Evolutionary conservation across 768 basidiomycete genomes (phyloP).

Genomic region (Udeniomyces megalosporus): DNA sequence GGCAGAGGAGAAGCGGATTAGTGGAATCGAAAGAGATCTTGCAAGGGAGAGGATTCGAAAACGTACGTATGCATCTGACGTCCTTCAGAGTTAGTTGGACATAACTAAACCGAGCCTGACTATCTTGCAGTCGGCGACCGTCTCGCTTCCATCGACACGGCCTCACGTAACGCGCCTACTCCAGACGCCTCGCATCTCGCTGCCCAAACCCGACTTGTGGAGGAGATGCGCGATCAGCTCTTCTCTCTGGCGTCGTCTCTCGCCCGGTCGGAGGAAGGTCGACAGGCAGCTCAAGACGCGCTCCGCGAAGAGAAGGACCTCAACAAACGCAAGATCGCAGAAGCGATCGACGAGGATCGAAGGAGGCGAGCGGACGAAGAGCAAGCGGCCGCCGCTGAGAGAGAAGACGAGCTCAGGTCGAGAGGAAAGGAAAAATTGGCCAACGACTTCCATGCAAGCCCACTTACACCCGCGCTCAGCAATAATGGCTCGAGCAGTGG

Average conservation of each 20-base stretch:
- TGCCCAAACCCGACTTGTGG: slow-evolving; percentile 25
- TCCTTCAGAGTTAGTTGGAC: neutral
- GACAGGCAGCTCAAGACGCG: neutral
- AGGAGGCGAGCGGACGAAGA: neutral
- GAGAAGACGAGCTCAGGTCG: neutral
- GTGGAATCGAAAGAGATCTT: slow-evolving; percentile 65
- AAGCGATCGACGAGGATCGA: slow-evolving; percentile 13
- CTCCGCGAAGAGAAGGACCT: slow-evolving; percentile 5
- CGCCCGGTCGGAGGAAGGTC: slow-evolving; percentile 17
- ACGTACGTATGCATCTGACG: slow-evolving; percentile 19
- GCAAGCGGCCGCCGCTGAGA: neutral
- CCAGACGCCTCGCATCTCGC: slow-evolving; percentile 17
- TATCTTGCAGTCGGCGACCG: slow-evolving; percentile 22
- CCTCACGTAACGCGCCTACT: slow-evolving; percentile 6
- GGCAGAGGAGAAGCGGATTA: slow-evolving; percentile 45
- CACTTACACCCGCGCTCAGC: slow-evolving; percentile 1
- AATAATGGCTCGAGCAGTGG: neutral
- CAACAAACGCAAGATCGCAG: slow-evolving; percentile 3
- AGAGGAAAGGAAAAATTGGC: neutral
- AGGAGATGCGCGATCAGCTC: slow-evolving; percentile 31
- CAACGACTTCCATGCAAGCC: neutral
- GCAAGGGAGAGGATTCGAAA: slow-evolving; percentile 44
- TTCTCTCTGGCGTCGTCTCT: slow-evolving; percentile 31
- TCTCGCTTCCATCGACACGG: slow-evolving; percentile 20
- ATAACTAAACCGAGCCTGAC: neutral